These are phyloP conservation scores for Coemansia sp. DNA, from an alignment of 192 early-diverging fungal genomes.

Conservation along the genomic window DNA sequence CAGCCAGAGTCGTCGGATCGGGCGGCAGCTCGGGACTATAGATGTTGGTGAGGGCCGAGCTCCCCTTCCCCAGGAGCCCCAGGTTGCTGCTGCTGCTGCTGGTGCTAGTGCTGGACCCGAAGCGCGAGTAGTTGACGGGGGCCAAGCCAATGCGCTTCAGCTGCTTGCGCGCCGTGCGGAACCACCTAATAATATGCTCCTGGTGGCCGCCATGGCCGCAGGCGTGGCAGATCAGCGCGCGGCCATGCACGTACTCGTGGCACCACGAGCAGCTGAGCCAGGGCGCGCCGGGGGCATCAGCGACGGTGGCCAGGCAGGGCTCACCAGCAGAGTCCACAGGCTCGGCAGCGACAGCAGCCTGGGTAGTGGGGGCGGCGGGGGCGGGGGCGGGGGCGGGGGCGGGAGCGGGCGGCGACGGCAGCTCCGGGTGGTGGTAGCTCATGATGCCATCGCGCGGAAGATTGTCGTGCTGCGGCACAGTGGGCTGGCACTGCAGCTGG, in stretches of 20 bases:
- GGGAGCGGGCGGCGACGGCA: no score
- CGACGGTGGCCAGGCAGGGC: neutral
- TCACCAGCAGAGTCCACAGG: neutral
- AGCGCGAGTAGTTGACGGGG: conserved; percentile 7
- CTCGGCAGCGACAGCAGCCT: no score
- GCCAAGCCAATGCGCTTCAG: conserved; percentile 26
- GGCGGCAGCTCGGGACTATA: neutral
- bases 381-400: no score
- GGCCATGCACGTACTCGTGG: conserved; percentile 50
- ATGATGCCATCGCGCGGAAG: conserved; percentile 21
- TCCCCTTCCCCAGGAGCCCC: neutral
- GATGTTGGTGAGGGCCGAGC: neutral
- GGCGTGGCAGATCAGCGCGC: conserved; percentile 47
- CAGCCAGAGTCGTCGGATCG: neutral
- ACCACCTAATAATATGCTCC: conserved; percentile 51
- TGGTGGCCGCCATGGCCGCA: conserved; percentile 55
- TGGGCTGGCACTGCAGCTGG: conserved; percentile 43
- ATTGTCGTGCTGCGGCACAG: conserved; percentile 33
- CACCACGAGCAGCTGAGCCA: conserved; percentile 51
- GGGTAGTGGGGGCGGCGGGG: no score
- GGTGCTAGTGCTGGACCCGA: conserved; percentile 14
- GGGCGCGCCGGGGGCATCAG: conserved; percentile 16
- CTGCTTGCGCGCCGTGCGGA: conserved; percentile 30
- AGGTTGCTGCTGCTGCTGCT: conserved; percentile 26
- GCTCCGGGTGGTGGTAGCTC: no score